phyloP scores from a whole-genome alignment of 140 eudicot species.

The Flaveria floridana region DNA sequence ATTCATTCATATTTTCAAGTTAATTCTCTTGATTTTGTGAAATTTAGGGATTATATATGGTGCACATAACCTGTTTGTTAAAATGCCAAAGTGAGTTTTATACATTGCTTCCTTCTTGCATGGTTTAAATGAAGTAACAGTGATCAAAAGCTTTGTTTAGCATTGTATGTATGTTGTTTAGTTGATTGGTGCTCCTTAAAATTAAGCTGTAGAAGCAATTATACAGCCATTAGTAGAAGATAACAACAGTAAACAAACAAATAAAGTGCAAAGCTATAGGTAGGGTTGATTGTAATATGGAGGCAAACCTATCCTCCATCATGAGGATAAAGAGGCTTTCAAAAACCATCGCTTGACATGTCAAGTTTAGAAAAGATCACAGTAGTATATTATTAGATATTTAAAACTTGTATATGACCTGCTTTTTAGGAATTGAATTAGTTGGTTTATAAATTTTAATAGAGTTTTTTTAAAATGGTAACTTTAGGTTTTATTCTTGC shows the following conservation, averaged over 20 bases:
- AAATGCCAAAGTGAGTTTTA: constrained; percentile 25
- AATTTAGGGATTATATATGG: neutral
- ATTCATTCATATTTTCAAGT: neutral
- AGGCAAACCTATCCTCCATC: too few relatives aligned
- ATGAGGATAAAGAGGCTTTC: too few relatives aligned
- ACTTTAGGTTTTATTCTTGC: neutral
- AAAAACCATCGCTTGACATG: too few relatives aligned
- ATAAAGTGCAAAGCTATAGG: too few relatives aligned
- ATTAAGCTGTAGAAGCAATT: neutral
- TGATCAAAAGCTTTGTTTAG: neutral
- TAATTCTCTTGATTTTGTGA: neutral
- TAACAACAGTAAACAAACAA: neutral
- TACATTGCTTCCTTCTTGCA: neutral
- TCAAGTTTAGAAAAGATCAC: too few relatives aligned
- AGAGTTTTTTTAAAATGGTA: neutral
- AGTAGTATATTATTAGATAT: too few relatives aligned
- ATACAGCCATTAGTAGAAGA: neutral
- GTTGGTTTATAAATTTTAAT: neutral
- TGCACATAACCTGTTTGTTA: constrained; percentile 23
- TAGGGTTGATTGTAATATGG: too few relatives aligned
- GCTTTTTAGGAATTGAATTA: neutral
- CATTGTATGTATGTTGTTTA: neutral
- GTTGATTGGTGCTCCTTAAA: neutral
- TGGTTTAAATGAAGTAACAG: neutral
- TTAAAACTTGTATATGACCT: neutral